Conservation (phyloP, 148 eudicot genomes). For the Rhododendron henanense region DNA sequence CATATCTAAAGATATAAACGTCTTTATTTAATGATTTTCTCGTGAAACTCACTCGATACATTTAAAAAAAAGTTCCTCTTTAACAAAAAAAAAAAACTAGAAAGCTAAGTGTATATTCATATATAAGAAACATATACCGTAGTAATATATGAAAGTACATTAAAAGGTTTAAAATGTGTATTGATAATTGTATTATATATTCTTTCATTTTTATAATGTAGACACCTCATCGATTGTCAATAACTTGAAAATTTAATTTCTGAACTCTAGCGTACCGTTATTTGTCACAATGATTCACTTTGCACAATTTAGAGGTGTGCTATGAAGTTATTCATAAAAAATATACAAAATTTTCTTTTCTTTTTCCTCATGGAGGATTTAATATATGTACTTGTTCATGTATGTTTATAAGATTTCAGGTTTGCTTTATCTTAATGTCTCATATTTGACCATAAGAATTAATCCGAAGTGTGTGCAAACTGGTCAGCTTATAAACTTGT, state of each 20-base stretch:
- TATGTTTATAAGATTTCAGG: too few relatives aligned
- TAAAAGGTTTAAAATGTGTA: neutral
- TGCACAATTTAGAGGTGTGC: neutral
- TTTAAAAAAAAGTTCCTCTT: neutral
- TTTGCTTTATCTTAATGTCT: neutral
- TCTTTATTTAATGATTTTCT: neutral
- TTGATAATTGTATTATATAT: neutral
- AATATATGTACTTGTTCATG: neutral
- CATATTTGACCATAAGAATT: neutral
- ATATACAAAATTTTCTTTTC: too few relatives aligned
- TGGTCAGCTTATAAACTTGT: neutral
- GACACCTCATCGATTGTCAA: neutral
- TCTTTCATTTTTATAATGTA: too few relatives aligned
- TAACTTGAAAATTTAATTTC: neutral
- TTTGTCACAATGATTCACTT: neutral
- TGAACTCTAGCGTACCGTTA: neutral
- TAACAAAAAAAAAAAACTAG: neutral
- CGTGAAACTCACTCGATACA: too few relatives aligned
- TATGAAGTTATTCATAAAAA: neutral
- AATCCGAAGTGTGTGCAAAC: neutral
- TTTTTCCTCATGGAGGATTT: too few relatives aligned
- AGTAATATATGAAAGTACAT: too few relatives aligned
- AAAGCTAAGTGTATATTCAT: too few relatives aligned
- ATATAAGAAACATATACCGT: too few relatives aligned
- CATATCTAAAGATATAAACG: neutral